These are phyloP conservation scores for Xanthoconium separans DNA, from an alignment of 1,284 basidiomycete genomes.

Conservation along the genomic window DNA sequence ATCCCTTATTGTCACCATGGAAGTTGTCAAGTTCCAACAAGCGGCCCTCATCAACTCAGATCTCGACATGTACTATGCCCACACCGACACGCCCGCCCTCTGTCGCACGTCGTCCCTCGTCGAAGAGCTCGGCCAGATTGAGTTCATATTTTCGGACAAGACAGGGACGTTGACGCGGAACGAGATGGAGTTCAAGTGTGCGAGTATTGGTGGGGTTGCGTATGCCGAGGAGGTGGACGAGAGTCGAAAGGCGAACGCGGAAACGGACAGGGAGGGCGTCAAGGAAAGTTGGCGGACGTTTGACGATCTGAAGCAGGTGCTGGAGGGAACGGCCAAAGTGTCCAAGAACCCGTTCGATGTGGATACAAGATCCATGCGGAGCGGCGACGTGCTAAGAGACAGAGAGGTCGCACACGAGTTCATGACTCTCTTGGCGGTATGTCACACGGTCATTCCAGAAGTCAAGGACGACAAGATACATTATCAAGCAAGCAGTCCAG, in stretches of 20 bases:
- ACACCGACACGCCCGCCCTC: constrained; percentile 93
- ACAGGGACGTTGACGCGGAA: constrained; percentile 97
- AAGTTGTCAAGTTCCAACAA: constrained; percentile 98
- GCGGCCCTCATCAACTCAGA: constrained; percentile 97
- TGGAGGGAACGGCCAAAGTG: constrained; percentile 37
- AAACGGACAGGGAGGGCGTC: constrained; percentile 44
- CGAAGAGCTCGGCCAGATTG: constrained; percentile 98
- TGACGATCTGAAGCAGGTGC: constrained; percentile 60
- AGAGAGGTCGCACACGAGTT: constrained; percentile 81
- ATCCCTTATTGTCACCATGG: constrained; percentile 99
- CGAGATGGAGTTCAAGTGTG: constrained; percentile 97
- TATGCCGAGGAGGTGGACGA: constrained; percentile 85
- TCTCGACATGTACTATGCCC: constrained; percentile 93
- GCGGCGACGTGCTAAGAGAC: constrained; percentile 29
- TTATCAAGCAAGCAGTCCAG: constrained; percentile 97
- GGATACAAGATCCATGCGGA: neutral
- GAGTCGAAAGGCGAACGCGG: constrained; percentile 65
- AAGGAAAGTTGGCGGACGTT: constrained; percentile 79
- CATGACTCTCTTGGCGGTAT: constrained; percentile 88
- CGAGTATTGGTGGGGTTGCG: constrained; percentile 83
- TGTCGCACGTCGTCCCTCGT: constrained; percentile 97
- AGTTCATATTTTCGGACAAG: constrained; percentile 99
- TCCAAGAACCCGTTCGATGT: constrained; percentile 25
- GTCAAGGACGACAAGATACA: constrained; percentile 79
- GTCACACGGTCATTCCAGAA: constrained; percentile 99